These are phyloP conservation scores for Coniochaeta sp. DNA, from an alignment of 2,329 filamentous ascomycete genomes.

Conservation along the genomic window DNA sequence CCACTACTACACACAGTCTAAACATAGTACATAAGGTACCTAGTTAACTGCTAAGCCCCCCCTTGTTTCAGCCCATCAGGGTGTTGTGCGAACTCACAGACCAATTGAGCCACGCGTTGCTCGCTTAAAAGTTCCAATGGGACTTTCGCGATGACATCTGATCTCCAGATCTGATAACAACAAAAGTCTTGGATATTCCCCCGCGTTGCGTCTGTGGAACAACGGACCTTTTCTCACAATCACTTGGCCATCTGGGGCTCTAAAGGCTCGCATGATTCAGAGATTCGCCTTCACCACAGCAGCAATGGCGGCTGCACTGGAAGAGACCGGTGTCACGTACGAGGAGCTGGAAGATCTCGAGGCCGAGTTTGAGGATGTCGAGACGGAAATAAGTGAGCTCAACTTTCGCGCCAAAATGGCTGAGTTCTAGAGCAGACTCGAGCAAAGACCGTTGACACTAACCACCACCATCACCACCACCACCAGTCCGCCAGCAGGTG, in stretches of 20 bases:
- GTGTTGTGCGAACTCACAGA: neutral
- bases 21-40: too few species aligned
- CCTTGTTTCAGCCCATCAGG: neutral
- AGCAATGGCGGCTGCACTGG: conserved; percentile 18
- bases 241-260: neutral
- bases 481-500: conserved; percentile 63
- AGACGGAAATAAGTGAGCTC: conserved; percentile 74
- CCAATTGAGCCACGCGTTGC: neutral
- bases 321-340: conserved; percentile 49
- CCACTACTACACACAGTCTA: too few species aligned
- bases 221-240: neutral
- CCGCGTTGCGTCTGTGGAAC: neutral
- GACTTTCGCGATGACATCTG: neutral
- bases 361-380: conserved; percentile 74
- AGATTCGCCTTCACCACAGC: conserved; percentile 1
- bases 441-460: neutral
- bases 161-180: neutral
- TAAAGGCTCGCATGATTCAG: neutral
- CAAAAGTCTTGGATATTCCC: neutral
- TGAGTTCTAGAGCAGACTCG: too few species aligned
- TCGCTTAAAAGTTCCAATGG: neutral
- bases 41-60: neutral
- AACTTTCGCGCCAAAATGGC: too few species aligned
- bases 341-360: conserved; percentile 75
- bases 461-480: neutral